These are phyloP conservation scores for Pythium scleroteichum DNA, from an alignment of 352 stramenopile species.

Conservation along the genomic window DNA sequence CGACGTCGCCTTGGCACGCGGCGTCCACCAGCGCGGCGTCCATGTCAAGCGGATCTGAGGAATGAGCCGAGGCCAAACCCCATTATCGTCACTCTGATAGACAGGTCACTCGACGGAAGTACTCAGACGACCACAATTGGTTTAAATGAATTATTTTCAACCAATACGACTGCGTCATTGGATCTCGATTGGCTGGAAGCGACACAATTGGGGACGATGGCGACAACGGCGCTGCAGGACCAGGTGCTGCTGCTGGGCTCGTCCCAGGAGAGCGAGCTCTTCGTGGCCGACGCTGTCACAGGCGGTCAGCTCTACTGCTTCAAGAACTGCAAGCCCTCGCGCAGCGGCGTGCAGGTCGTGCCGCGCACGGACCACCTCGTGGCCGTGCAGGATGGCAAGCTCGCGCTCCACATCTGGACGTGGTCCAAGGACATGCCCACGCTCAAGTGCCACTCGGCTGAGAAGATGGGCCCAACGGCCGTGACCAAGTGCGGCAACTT, in stretches of 20 bases:
- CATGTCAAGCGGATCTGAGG: too few relatives aligned
- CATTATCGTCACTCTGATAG: too few relatives aligned
- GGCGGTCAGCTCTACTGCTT: conserved; percentile 73
- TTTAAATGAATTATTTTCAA: conserved; percentile 8
- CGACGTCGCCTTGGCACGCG: too few relatives aligned
- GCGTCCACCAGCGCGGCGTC: too few relatives aligned
- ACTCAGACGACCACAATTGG: neutral
- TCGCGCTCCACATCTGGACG: conserved; percentile 60
- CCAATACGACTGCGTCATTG: neutral
- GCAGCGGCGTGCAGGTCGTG: conserved; percentile 52
- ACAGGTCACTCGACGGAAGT: too few relatives aligned
- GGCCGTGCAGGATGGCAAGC: conserved; percentile 65
- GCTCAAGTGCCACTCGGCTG: conserved; percentile 75
- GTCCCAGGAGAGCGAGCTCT: conserved; percentile 65
- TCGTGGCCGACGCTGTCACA: conserved; percentile 58
- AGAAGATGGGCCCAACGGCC: conserved; percentile 64
- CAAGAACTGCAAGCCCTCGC: conserved; percentile 60
- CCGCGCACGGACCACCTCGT: conserved; percentile 71
- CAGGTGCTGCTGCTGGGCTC: conserved; percentile 71
- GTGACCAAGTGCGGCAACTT: conserved; percentile 73
- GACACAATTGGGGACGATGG: conserved; percentile 27
- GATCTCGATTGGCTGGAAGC: conserved; percentile 14
- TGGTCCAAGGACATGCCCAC: conserved; percentile 73
- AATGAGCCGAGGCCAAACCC: too few relatives aligned
- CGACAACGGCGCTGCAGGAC: conserved; percentile 47